Evolutionary conservation across 768 basidiomycete species (phyloP).

Genomic region (Boletus sp.): DNA sequence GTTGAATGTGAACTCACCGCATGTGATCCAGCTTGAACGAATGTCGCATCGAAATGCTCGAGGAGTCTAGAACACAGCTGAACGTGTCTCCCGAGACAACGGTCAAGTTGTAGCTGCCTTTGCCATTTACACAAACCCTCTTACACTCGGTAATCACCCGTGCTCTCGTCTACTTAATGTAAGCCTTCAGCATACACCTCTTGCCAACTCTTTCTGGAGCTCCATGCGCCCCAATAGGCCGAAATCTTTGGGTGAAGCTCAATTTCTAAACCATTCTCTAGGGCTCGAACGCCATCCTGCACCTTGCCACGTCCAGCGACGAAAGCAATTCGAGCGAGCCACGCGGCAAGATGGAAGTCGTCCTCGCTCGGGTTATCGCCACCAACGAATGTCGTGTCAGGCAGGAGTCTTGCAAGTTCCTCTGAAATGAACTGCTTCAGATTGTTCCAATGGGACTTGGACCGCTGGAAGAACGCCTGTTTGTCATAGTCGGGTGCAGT

Average conservation of each 20-base stretch:
- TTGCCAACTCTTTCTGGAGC: conserved; percentile 43
- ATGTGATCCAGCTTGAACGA: conserved; percentile 49
- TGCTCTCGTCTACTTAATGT: conserved; percentile 34
- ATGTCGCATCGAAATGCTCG: conserved; percentile 62
- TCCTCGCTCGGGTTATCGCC: conserved; percentile 48
- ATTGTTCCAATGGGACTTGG: conserved; percentile 37
- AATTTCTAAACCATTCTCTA: conserved; percentile 40
- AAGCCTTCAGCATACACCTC: conserved; percentile 42
- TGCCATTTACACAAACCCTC: neutral
- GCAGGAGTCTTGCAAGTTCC: conserved; percentile 40
- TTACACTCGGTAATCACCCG: neutral
- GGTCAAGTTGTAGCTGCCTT: conserved; percentile 7
- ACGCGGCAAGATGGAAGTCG: conserved; percentile 53
- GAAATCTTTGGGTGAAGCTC: conserved; percentile 37
- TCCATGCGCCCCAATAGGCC: conserved; percentile 45
- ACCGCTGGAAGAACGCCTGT: conserved; percentile 37
- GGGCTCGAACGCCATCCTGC: conserved; percentile 35
- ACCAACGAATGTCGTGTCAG: conserved; percentile 44
- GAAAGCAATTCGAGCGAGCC: conserved; percentile 47
- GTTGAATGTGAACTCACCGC: neutral
- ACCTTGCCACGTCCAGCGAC: conserved; percentile 36
- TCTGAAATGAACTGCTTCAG: conserved; percentile 37
- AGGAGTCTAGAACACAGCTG: conserved; percentile 48
- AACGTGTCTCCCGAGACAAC: conserved; percentile 19
- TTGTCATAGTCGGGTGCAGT: conserved; percentile 34